These are phyloP conservation scores for Arthrobotrys entomopaga DNA, from an alignment of 2,329 filamentous ascomycete genomes.

Conservation along the genomic window DNA sequence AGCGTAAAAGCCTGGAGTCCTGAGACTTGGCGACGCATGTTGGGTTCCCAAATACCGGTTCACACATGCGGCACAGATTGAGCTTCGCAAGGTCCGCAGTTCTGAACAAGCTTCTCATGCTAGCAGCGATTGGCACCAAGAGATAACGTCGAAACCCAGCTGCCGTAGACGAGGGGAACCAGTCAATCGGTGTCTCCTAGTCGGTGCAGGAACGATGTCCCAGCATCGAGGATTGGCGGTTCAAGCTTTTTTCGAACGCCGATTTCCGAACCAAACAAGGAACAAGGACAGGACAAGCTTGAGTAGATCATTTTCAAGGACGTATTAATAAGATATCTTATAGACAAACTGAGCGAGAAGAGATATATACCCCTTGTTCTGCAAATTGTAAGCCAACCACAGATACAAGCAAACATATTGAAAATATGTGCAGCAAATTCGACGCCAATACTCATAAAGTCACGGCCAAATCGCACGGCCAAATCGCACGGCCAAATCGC, in stretches of 20 bases:
- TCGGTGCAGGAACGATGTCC: neutral
- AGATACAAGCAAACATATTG: too few species aligned
- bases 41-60: too few species aligned
- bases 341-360: neutral
- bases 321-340: neutral
- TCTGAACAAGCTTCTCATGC: too few species aligned
- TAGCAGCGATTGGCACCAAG: neutral
- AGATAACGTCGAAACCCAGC: constrained; percentile 1
- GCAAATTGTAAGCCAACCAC: too few species aligned
- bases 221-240: neutral
- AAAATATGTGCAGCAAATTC: neutral
- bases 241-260: too few species aligned
- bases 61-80: neutral
- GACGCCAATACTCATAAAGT: neutral
- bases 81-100: neutral
- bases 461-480: neutral
- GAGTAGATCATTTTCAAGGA: too few species aligned
- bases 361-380: neutral
- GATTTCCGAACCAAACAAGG: neutral
- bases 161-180: neutral
- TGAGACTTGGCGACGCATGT: constrained; percentile 1
- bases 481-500: neutral
- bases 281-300: neutral
- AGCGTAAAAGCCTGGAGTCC: neutral
- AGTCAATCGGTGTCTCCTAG: neutral